phyloP scores from a whole-genome alignment of 1,139 yeast species.

The Hyphopichia burtonii region DNA sequence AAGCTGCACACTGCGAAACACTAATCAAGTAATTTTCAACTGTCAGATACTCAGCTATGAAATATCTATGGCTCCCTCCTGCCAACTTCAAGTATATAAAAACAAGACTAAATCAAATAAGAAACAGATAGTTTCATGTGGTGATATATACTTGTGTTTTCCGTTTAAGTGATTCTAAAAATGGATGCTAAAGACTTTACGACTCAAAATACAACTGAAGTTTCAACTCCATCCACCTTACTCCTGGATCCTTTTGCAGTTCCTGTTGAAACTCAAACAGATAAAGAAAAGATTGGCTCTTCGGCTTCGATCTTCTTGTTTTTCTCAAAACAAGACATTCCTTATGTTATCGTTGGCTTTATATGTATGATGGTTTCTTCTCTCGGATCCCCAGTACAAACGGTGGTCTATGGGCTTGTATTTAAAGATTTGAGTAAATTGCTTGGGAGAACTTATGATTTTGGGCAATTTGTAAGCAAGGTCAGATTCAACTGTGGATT shows the following conservation, averaged over 20 bases:
- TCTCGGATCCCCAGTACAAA: slow-evolving; percentile 58
- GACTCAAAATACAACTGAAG: not conserved
- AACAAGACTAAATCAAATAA: not conserved
- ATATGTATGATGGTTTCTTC: slow-evolving; percentile 37
- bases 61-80: not conserved
- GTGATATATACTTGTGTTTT: no score
- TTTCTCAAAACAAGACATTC: not conserved
- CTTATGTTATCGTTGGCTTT: not conserved
- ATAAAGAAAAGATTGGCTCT: not conserved
- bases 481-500: slow-evolving; percentile 51
- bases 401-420: slow-evolving; percentile 65
- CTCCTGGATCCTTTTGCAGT: not conserved
- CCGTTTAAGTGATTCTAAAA: not conserved
- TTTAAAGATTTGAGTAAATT: slow-evolving; percentile 51
- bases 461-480: slow-evolving; percentile 36
- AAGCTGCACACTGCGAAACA: not conserved
- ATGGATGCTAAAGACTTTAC: not conserved
- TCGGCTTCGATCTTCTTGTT: not conserved
- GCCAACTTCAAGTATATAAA: not conserved
- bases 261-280: not conserved
- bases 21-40: not conserved
- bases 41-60: not conserved
- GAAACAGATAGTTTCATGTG: not conserved
- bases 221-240: not conserved
- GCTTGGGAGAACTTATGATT: slow-evolving; percentile 20